Conservation (phyloP, 148 eudicot genomes). For the Persicaria maculosa region DNA sequence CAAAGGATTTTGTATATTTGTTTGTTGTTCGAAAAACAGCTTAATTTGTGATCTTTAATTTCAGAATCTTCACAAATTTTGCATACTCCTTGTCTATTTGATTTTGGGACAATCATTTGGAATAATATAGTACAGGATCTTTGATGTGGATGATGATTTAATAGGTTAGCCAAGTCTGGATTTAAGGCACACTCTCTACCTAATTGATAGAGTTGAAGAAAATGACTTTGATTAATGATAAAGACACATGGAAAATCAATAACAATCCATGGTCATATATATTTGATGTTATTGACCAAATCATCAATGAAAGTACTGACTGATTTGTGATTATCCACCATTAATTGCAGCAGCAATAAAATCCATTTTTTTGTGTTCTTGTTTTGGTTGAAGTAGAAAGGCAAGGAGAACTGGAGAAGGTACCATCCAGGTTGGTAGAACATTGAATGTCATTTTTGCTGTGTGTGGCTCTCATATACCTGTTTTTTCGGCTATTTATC, state of each 20-base stretch:
- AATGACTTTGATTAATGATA: not conserved
- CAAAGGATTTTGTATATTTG: not conserved
- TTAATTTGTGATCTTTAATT: not conserved
- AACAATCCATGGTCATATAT: not conserved
- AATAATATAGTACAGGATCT: not conserved
- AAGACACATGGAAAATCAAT: not conserved
- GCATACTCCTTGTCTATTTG: not conserved
- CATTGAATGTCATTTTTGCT: not conserved
- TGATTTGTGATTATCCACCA: no score
- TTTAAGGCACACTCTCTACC: not conserved
- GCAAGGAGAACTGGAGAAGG: not conserved
- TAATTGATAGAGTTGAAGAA: not conserved
- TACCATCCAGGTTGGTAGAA: not conserved
- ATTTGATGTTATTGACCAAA: no score
- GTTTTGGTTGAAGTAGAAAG: not conserved
- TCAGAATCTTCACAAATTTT: not conserved
- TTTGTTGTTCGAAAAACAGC: not conserved
- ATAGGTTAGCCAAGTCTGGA: not conserved
- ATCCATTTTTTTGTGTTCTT: not conserved
- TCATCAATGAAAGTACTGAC: no score
- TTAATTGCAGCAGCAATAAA: not conserved
- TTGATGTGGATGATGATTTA: conserved; percentile 4
- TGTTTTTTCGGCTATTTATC: not conserved
- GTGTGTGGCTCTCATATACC: not conserved
- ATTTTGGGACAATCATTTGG: not conserved